Evolutionary conservation across 306 rosid genomes (phyloP), one percentile per base, ranked within the genome.

Genomic region (Benincasa hispida): DNA sequence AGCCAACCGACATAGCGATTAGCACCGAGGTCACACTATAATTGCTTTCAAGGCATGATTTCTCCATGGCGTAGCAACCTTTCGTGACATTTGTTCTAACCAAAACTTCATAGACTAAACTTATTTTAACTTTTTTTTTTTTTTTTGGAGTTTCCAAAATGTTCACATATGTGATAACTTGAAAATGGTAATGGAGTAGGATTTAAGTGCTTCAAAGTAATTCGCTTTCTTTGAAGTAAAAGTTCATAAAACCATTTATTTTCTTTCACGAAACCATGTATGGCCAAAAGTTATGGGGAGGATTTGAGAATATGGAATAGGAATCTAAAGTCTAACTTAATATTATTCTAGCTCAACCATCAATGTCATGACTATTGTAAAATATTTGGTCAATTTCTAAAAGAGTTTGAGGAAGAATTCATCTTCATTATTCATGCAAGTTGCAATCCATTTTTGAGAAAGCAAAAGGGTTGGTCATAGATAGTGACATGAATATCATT

Each of bases 391-490:
- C n/a, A 28, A 60, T 60, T 60, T 60, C 67, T 34, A 13, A n/a
- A n/a, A 28, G 39, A 60, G 67, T 18, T 60, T 28, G 8, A 60
- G 35, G 39, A 60, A 60, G n/a, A 62, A 62, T 30, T 62, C 10
- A 66, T 37, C 27, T 30, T 30, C 27, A n/a, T 19, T 8, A 66
- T 37, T 18, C 51, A 30, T 66, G 28, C 27, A 37, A 66, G 48
- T 18, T 66, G 72, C 21, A 10, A 35, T 65, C 27, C 27, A 22
- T 68, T 68, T 68, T 39, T 68, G 74, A 68, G 35, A 68, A 42
- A 68, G 55, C 53, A 68, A 42, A 68, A 68, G 74, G 74, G 35
- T 39, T 68, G 54, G 74, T 68, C 74, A 45, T 45, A 68, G 74
- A 68, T 39, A 21, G 74, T n/a, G 54, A 68, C 55, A 22, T 68